These are phyloP conservation scores for Schizosaccharomyces cryophilus DNA, from an alignment of 805 yeast genomes.

Conservation along the genomic window DNA sequence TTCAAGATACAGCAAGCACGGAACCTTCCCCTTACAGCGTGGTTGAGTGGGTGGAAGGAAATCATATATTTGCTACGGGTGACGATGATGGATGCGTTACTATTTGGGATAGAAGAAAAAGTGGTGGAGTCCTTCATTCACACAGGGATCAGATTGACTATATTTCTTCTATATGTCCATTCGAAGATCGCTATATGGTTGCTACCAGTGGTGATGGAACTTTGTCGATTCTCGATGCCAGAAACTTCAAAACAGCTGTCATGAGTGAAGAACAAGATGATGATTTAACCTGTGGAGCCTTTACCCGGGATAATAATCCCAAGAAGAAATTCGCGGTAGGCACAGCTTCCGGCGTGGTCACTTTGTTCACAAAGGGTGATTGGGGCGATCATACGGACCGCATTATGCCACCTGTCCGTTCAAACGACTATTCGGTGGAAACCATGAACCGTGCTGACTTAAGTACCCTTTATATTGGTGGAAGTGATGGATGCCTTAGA, in stretches of 20 bases:
- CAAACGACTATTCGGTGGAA: background rate
- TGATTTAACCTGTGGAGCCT: background rate
- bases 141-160: background rate
- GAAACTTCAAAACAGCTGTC: background rate
- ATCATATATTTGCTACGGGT: slow-evolving; percentile 1
- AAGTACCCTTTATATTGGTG: background rate
- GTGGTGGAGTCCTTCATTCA: background rate
- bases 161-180: background rate
- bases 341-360: background rate
- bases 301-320: background rate
- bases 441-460: background rate
- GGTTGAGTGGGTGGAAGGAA: background rate
- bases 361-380: background rate
- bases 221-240: background rate
- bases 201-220: slow-evolving; percentile 3
- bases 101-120: background rate
- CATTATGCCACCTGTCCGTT: background rate
- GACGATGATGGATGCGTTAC: slow-evolving; percentile 1
- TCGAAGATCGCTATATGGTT: background rate
- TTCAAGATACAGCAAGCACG: background rate
- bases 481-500: background rate
- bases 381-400: slow-evolving; percentile 3
- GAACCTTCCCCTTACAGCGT: background rate
- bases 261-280: slow-evolving; percentile 2
- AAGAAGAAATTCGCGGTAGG: slow-evolving; percentile 1